Conservation (phyloP, 169 alveolate genomes). For the Eimeria maxima region DNA sequence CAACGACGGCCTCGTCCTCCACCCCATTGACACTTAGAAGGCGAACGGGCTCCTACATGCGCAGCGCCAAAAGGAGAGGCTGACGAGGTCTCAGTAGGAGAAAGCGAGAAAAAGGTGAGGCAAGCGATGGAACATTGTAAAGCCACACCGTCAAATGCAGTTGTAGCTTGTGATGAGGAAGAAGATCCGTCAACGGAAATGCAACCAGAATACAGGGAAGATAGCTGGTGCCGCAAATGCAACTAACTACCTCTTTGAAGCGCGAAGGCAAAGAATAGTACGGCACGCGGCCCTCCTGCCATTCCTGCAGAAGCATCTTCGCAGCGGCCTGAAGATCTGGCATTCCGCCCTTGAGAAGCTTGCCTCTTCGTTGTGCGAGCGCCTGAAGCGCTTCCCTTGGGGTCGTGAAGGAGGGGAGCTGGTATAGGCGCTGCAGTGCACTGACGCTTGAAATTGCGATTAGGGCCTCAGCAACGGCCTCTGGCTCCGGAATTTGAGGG, state of each 20-base stretch:
- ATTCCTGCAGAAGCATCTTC: constrained; percentile 93
- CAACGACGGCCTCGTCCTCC: background rate
- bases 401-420: constrained; percentile 88
- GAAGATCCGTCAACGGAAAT: background rate
- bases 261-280: constrained; percentile 94
- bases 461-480: constrained; percentile 92
- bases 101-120: background rate
- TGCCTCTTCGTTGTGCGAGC: constrained; percentile 90
- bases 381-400: constrained; percentile 87
- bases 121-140: background rate
- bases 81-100: background rate
- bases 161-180: background rate
- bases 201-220: background rate
- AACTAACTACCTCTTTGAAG: background rate
- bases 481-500: constrained; percentile 94
- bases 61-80: constrained; percentile 19
- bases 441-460: constrained; percentile 84
- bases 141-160: background rate
- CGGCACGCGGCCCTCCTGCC: constrained; percentile 93
- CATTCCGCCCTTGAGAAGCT: constrained; percentile 92
- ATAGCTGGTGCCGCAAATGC: background rate
- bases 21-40: background rate
- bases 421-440: constrained; percentile 89
- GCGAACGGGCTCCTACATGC: constrained; percentile 40
- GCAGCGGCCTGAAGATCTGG: constrained; percentile 95